Evolutionary conservation across 2,329 filamentous ascomycete genomes (phyloP).

Genomic region (Trichoderma sp.): DNA sequence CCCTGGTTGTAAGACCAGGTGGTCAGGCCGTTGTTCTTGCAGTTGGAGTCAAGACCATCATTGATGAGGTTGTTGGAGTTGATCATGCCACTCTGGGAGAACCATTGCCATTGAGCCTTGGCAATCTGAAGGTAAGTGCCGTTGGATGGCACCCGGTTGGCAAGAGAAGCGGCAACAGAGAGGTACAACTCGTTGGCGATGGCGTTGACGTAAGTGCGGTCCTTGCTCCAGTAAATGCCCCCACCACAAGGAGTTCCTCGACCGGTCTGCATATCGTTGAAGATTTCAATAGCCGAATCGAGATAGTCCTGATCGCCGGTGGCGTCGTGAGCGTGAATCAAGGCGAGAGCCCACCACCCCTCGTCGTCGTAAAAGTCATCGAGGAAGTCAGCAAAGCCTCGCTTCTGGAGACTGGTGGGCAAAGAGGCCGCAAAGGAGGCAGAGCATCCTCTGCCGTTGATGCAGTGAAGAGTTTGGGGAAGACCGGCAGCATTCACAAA

Average conservation of each 20-base stretch:
- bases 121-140: constrained; percentile 49
- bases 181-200: constrained; percentile 60
- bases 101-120: constrained; percentile 52
- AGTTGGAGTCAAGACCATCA: constrained; percentile 49
- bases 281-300: constrained; percentile 51
- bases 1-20: constrained; percentile 60
- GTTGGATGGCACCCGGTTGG: constrained; percentile 45
- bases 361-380: constrained; percentile 60
- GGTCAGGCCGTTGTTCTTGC: constrained; percentile 51
- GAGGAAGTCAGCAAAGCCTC: constrained; percentile 42
- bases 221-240: constrained; percentile 58
- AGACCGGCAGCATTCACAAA: constrained; percentile 36
- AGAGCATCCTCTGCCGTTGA: constrained; percentile 23
- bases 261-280: constrained; percentile 55
- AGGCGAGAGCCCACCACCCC: constrained; percentile 62
- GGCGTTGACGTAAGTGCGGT: constrained; percentile 50
- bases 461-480: constrained; percentile 31
- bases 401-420: constrained; percentile 25
- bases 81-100: constrained; percentile 50
- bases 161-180: constrained; percentile 51
- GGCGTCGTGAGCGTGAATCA: constrained; percentile 57
- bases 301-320: constrained; percentile 53
- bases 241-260: constrained; percentile 49
- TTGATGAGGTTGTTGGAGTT: constrained; percentile 51
- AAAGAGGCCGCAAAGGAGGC: constrained; percentile 29